phyloP scores from a whole-genome alignment of 192 early-diverging fungal species.

The Powellomyces hirtus region DNA sequence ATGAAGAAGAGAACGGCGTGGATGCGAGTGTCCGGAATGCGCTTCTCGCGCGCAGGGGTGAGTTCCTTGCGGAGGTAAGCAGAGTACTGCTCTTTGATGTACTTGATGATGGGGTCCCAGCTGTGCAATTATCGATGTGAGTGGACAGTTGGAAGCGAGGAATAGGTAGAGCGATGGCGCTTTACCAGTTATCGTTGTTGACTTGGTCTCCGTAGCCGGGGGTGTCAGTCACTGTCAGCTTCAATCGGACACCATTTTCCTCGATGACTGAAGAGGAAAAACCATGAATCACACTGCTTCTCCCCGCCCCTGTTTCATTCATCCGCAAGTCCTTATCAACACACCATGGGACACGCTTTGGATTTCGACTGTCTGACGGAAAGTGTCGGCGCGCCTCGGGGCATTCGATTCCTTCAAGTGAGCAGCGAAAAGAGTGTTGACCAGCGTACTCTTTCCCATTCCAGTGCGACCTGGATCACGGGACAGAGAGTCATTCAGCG shows the following conservation, averaged over 20 bases:
- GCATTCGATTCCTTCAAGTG: constrained; percentile 94
- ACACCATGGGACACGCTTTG: constrained; percentile 82
- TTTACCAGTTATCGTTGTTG: constrained; percentile 95
- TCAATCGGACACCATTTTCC: constrained; percentile 91
- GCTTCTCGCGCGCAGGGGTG: constrained; percentile 68
- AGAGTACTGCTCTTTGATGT: constrained; percentile 98
- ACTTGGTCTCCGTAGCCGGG: constrained; percentile 98
- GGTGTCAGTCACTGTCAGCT: constrained; percentile 96
- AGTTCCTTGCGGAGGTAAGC: constrained; percentile 91
- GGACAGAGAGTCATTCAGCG: background rate
- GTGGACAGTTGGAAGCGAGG: too few relatives aligned
- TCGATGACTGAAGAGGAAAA: constrained; percentile 64
- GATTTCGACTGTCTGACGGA: constrained; percentile 95
- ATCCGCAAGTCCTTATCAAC: too few relatives aligned
- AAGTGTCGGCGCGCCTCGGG: constrained; percentile 74
- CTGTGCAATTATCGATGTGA: constrained; percentile 37
- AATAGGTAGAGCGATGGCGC: background rate
- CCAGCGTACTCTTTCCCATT: constrained; percentile 95
- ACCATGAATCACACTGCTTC: background rate
- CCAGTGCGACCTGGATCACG: constrained; percentile 78
- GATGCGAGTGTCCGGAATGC: constrained; percentile 92
- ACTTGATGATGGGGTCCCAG: constrained; percentile 98
- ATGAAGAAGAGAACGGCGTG: constrained; percentile 97
- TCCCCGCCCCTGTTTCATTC: too few relatives aligned
- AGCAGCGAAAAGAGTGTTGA: constrained; percentile 97